phyloP scores from a whole-genome alignment of 345 rosid species.

The Toxicodendron radicans region DNA sequence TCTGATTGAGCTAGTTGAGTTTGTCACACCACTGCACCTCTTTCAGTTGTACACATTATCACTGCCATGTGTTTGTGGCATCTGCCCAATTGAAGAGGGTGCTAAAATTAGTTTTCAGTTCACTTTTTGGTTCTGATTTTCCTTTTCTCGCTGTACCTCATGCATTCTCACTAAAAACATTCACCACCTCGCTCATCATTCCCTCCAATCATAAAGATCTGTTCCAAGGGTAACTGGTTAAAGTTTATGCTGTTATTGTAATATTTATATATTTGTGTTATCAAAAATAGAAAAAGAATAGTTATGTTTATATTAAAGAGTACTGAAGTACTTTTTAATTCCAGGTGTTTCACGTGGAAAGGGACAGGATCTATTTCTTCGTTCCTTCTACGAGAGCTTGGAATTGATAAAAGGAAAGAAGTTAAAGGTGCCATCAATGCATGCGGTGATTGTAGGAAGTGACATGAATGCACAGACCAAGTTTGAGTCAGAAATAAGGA shows the following conservation, averaged over 20 bases:
- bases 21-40: background rate
- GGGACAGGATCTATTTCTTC: slow-evolving; percentile 81
- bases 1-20: background rate
- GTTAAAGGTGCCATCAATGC: slow-evolving; percentile 59
- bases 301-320: slow-evolving; percentile 3
- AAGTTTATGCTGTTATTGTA: background rate
- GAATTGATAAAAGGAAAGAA: slow-evolving; percentile 55
- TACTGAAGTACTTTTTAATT: slow-evolving; percentile 13
- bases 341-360: slow-evolving; percentile 92
- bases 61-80: background rate
- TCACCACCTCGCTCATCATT: background rate
- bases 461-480: slow-evolving; percentile 80
- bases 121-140: background rate
- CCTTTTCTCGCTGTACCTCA: background rate
- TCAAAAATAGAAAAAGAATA: no score
- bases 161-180: background rate
- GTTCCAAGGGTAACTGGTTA: background rate
- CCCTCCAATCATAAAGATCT: background rate
- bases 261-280: background rate
- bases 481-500: slow-evolving; percentile 74
- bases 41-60: background rate
- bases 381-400: slow-evolving; percentile 66
- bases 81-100: background rate
- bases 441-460: slow-evolving; percentile 86
- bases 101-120: slow-evolving; percentile 5